A percentile compares a stretch with the other conserved stretches of the same genome.
These are phyloP conservation scores for Hippophae gyantsensis DNA, from an alignment of 306 rosid genomes.

Conservation along the genomic window DNA sequence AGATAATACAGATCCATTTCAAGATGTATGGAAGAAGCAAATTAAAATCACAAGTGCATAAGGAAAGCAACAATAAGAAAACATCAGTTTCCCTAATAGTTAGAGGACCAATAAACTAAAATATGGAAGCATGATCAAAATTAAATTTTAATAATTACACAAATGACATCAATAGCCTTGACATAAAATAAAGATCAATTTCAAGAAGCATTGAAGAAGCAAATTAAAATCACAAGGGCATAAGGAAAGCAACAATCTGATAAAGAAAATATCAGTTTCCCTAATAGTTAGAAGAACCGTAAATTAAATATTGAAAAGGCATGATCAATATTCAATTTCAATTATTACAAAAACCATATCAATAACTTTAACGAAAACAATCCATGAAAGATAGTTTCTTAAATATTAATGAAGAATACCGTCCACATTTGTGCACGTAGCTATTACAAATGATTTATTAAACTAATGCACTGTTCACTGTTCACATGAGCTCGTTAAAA, in stretches of 20 bases:
- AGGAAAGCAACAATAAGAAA: not conserved
- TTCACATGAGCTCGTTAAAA: no score
- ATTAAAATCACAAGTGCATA: not conserved
- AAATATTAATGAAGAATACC: not conserved
- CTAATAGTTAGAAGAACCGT: not conserved
- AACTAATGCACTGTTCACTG: not conserved
- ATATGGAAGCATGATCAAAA: not conserved
- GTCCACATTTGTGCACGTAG: not conserved
- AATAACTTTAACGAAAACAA: not conserved
- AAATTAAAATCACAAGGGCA: not conserved
- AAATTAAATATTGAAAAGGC: not conserved
- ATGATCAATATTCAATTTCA: not conserved
- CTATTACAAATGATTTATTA: not conserved
- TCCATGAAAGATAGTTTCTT: not conserved
- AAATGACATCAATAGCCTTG: not conserved
- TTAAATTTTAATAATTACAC: not conserved
- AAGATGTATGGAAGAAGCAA: conserved; percentile 1
- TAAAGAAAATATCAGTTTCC: not conserved
- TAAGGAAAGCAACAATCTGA: not conserved
- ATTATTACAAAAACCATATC: not conserved
- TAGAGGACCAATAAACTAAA: not conserved
- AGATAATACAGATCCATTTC: conserved; percentile 11
- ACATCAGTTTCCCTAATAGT: not conserved
- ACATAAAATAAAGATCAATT: conserved; percentile 12
- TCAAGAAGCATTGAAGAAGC: conserved; percentile 1